Percentiles rank a stretch among this genome's conserved stretches.
These are phyloP conservation scores for Scalesia atractyloides DNA, from an alignment of 129 eudicot species.

Conservation along the genomic window DNA sequence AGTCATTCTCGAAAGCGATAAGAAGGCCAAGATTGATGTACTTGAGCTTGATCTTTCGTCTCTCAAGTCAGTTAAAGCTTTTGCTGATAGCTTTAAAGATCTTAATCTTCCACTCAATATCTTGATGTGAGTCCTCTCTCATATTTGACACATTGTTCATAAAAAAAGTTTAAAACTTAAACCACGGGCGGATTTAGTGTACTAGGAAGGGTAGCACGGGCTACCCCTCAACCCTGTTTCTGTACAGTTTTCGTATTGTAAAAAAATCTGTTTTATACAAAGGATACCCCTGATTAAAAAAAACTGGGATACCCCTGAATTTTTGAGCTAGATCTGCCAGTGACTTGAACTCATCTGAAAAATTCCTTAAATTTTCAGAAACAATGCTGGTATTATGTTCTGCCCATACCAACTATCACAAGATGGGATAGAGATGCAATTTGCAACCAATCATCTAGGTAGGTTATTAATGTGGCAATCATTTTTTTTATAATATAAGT, in stretches of 20 bases:
- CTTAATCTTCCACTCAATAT: conserved; percentile 89
- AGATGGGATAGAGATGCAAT: conserved; percentile 90
- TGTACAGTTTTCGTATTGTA: too few relatives aligned
- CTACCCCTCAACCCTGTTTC: too few relatives aligned
- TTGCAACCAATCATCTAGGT: conserved; percentile 93
- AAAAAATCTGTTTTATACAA: too few relatives aligned
- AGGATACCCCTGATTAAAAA: too few relatives aligned
- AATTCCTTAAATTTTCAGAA: conserved; percentile 48
- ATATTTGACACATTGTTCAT: too few relatives aligned
- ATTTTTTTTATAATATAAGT: neutral
- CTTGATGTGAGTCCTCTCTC: conserved; percentile 52
- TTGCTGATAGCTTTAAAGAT: conserved; percentile 57
- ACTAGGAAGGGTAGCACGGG: too few relatives aligned
- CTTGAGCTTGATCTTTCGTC: conserved; percentile 79
- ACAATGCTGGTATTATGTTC: conserved; percentile 96
- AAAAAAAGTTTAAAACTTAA: neutral
- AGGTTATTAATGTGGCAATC: neutral
- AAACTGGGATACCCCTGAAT: too few relatives aligned
- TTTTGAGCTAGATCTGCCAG: too few relatives aligned
- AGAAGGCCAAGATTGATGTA: conserved; percentile 62
- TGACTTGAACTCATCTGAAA: neutral
- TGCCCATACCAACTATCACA: conserved; percentile 80
- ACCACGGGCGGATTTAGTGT: too few relatives aligned
- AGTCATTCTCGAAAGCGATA: conserved; percentile 44
- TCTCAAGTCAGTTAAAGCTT: conserved; percentile 57